These are phyloP conservation scores for Sporothrix brasiliensis DNA, from an alignment of 2,329 filamentous ascomycete species.

Conservation along the genomic window DNA sequence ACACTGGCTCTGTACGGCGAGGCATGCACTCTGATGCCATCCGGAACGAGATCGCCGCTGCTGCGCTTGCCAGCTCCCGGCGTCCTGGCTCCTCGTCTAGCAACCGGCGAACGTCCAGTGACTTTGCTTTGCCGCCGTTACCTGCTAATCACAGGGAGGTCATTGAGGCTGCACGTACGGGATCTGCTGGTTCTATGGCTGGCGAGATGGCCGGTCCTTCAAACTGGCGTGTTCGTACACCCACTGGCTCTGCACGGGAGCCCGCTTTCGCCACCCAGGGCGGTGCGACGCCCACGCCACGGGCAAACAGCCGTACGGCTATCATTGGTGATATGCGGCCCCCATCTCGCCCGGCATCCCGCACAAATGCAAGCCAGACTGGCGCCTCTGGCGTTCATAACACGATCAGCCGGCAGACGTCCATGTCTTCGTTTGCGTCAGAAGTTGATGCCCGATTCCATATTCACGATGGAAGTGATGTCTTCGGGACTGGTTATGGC, in stretches of 20 bases:
- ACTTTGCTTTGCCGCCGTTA: constrained; percentile 65
- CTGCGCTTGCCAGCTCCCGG: constrained; percentile 41
- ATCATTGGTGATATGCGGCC: constrained; percentile 50
- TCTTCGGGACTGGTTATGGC: constrained; percentile 59
- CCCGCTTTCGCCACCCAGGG: constrained; percentile 12
- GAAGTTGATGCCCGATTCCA: constrained; percentile 93
- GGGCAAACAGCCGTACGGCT: constrained; percentile 48
- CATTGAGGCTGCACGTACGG: constrained; percentile 75
- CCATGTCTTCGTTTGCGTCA: constrained; percentile 91
- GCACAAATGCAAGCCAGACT: constrained; percentile 33
- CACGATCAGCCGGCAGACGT: constrained; percentile 67
- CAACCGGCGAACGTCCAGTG: constrained; percentile 49
- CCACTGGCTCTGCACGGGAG: constrained; percentile 21
- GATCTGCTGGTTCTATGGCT: constrained; percentile 49
- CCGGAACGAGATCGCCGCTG: constrained; percentile 42
- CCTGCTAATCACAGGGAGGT: constrained; percentile 80
- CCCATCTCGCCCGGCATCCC: constrained; percentile 48
- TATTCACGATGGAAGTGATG: constrained; percentile 60
- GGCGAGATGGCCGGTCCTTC: constrained; percentile 34
- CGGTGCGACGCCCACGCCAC: constrained; percentile 62
- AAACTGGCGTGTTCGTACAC: constrained; percentile 30
- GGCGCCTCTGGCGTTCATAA: constrained; percentile 16
- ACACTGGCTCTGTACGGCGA: constrained; percentile 50
- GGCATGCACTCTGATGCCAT: constrained; percentile 44
- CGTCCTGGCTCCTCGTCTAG: constrained; percentile 77